Percentiles rank a stretch among this genome's conserved stretches.
phyloP scores from a whole-genome alignment of 1,139 yeast genomes.

The Blastobotrys aristatus region DNA sequence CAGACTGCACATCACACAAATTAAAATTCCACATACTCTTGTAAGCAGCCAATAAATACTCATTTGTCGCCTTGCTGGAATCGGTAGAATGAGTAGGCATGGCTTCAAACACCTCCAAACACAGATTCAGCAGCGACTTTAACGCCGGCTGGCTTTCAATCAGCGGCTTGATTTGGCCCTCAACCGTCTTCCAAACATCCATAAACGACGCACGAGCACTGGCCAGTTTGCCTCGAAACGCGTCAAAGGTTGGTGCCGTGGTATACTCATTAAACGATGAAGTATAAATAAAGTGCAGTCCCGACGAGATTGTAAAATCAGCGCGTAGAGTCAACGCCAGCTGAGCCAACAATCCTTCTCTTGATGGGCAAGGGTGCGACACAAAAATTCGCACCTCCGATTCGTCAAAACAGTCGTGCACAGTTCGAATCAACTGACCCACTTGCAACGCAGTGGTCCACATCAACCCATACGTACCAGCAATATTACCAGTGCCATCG shows the following conservation, averaged over 20 bases:
- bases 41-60: slow-evolving; percentile 56
- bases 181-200: slow-evolving; percentile 59
- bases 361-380: slow-evolving; percentile 62
- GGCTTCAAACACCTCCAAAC: slow-evolving; percentile 57
- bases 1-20: slow-evolving; percentile 55
- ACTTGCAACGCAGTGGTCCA: slow-evolving; percentile 73
- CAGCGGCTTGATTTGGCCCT: slow-evolving; percentile 44
- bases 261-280: slow-evolving; percentile 68
- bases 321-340: slow-evolving; percentile 62
- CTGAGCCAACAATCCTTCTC: slow-evolving; percentile 64
- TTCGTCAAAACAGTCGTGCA: slow-evolving; percentile 37
- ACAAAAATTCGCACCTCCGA: slow-evolving; percentile 56
- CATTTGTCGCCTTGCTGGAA: slow-evolving; percentile 35
- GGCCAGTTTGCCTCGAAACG: slow-evolving; percentile 47
- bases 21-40: slow-evolving; percentile 77
- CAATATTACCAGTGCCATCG: slow-evolving; percentile 39
- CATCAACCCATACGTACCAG: slow-evolving; percentile 69
- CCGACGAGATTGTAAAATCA: slow-evolving; percentile 68
- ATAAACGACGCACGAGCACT: slow-evolving; percentile 58
- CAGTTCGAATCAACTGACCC: slow-evolving; percentile 55
- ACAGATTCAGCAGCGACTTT: slow-evolving; percentile 44
- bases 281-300: slow-evolving; percentile 67
- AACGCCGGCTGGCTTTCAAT: slow-evolving; percentile 35
- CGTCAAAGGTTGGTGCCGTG: slow-evolving; percentile 57
- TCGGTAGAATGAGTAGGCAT: slow-evolving; percentile 49